Conservation (phyloP, 805 yeast genomes). For the Kodamaea lidongshanica region DNA sequence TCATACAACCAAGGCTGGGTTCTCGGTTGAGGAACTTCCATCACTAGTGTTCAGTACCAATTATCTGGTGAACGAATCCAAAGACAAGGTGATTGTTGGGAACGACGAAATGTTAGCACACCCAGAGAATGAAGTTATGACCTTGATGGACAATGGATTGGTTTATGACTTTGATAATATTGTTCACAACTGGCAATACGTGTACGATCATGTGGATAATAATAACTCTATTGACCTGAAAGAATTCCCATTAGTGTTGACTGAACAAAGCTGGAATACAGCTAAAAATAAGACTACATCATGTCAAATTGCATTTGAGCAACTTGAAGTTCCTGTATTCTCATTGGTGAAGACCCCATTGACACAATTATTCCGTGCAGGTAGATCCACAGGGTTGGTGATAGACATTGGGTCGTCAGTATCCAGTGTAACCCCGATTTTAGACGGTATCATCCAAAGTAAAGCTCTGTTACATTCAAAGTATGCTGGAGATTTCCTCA, state of each 20-base stretch:
- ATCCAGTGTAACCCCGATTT: conserved; percentile 67
- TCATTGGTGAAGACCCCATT: conserved; percentile 72
- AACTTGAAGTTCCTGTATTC: conserved; percentile 67
- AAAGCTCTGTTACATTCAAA: conserved; percentile 62
- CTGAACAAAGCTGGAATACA: conserved; percentile 69
- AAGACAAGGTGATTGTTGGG: conserved; percentile 31
- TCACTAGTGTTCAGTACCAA: conserved; percentile 50
- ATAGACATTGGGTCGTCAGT: conserved; percentile 73
- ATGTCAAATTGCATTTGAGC: conserved; percentile 70
- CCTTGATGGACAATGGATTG: conserved; percentile 56
- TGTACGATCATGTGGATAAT: conserved; percentile 45
- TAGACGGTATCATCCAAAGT: conserved; percentile 64
- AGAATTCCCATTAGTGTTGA: conserved; percentile 61
- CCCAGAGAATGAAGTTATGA: conserved; percentile 47
- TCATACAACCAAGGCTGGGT: conserved; percentile 60
- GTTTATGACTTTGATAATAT: conserved; percentile 71
- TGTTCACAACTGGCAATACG: conserved; percentile 59
- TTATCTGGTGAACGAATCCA: conserved; percentile 37
- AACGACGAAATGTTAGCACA: conserved; percentile 41
- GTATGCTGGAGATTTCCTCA: conserved; percentile 81
- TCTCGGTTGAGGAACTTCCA: conserved; percentile 61
- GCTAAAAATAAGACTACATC: conserved; percentile 50
- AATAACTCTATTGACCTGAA: conserved; percentile 39
- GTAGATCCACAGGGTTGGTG: conserved; percentile 71
- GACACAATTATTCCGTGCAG: conserved; percentile 71